These are phyloP conservation scores for Amaranthus cruentus DNA, from an alignment of 148 eudicot species.

Conservation along the genomic window DNA sequence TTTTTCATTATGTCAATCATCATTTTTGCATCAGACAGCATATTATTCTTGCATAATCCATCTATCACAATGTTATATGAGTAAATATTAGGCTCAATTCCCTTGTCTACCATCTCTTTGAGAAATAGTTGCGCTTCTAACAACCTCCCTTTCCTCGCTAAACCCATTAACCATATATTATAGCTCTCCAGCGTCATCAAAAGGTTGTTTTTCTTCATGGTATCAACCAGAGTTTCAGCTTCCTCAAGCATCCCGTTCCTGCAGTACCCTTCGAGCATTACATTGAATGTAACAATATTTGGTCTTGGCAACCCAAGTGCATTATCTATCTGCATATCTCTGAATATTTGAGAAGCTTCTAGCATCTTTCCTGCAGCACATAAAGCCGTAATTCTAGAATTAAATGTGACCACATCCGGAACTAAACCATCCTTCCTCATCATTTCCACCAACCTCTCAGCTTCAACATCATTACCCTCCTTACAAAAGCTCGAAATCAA, in stretches of 20 bases:
- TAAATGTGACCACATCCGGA: conserved; percentile 86
- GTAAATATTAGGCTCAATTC: conserved; percentile 47
- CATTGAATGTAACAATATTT: conserved; percentile 51
- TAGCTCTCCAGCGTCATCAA: conserved; percentile 51
- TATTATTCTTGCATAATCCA: conserved; percentile 66
- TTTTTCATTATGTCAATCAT: conserved; percentile 51
- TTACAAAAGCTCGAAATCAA: conserved; percentile 70
- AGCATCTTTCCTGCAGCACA: conserved; percentile 70
- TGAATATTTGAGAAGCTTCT: conserved; percentile 81
- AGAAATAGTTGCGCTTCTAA: conserved; percentile 56
- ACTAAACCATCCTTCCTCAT: conserved; percentile 67
- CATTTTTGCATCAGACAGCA: conserved; percentile 68
- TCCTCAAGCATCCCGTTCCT: conserved; percentile 78
- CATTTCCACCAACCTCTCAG: conserved; percentile 75
- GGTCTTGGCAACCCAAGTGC: conserved; percentile 71
- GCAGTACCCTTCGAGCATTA: conserved; percentile 79
- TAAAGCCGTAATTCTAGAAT: conserved; percentile 79
- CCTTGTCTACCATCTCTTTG: conserved; percentile 51
- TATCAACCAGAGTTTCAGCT: conserved; percentile 54
- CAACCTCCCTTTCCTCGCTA: conserved; percentile 64
- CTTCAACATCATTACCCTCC: conserved; percentile 62
- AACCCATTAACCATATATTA: conserved; percentile 72
- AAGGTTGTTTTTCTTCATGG: conserved; percentile 52
- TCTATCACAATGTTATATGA: conserved; percentile 68
- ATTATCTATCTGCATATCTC: conserved; percentile 87